Conservation (phyloP, 2,329 filamentous ascomycete genomes). For the Diatrype stigma region DNA sequence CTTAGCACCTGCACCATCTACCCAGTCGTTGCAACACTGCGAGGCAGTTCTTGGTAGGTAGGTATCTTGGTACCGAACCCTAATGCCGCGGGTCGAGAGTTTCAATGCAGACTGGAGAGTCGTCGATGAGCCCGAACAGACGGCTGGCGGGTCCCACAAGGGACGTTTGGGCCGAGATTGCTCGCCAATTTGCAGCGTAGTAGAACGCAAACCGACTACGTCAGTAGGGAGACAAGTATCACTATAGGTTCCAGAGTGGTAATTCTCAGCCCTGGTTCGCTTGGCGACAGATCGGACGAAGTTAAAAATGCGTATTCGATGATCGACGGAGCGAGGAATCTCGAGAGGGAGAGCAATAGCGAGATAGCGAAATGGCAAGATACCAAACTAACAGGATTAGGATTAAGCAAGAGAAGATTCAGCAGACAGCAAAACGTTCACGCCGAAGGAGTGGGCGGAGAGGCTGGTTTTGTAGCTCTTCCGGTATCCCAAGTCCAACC, state of each 20-base stretch:
- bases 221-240: not conserved
- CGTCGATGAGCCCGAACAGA: not conserved
- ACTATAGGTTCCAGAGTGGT: not conserved
- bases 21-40: not conserved
- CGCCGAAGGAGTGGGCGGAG: not conserved
- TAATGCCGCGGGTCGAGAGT: not conserved
- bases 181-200: not conserved
- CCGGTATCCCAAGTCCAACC: not conserved
- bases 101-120: not conserved
- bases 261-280: not conserved
- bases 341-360: not conserved
- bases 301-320: not conserved
- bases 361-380: no score
- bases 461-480: not conserved
- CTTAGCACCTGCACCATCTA: not conserved
- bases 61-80: not conserved
- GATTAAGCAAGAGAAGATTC: not conserved
- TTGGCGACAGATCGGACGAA: not conserved
- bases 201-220: not conserved
- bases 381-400: not conserved
- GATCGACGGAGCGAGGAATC: not conserved
- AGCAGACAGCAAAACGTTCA: not conserved
- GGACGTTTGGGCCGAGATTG: not conserved
- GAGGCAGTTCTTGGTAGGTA: no score
- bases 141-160: not conserved